These are phyloP conservation scores for Colletotrichum musicola DNA, from an alignment of 2,329 filamentous ascomycete species.

Conservation along the genomic window DNA sequence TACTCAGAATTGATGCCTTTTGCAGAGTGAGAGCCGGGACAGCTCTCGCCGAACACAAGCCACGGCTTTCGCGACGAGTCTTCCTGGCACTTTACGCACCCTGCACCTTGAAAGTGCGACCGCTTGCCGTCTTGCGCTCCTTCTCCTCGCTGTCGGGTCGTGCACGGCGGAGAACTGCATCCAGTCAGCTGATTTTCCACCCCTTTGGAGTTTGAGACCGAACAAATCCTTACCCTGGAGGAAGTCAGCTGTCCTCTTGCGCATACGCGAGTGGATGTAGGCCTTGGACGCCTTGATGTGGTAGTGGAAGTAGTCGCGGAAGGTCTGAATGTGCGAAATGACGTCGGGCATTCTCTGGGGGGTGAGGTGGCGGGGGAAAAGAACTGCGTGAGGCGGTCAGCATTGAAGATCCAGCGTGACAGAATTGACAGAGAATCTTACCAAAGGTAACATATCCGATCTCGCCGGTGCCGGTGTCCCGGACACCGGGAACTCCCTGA, in stretches of 20 bases:
- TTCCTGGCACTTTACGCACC: conserved; percentile 39
- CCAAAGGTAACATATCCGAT: conserved; percentile 99
- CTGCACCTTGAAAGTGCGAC: conserved; percentile 84
- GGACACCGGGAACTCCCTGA: conserved; percentile 86
- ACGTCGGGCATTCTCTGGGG: conserved; percentile 91
- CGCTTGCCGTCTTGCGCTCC: conserved; percentile 97
- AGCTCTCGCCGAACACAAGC: background rate
- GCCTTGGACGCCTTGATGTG: conserved; percentile 99
- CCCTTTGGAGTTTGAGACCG: background rate
- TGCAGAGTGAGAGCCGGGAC: background rate
- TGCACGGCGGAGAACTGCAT: conserved; percentile 89
- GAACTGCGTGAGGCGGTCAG: conserved; percentile 66
- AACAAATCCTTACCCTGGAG: conserved; percentile 80
- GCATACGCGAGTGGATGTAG: conserved; percentile 98
- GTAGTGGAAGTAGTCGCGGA: conserved; percentile 99
- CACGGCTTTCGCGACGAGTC: background rate
- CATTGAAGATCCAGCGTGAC: background rate
- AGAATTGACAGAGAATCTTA: conserved; percentile 56
- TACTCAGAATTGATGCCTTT: background rate
- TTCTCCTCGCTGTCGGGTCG: conserved; percentile 96
- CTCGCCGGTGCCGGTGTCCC: conserved; percentile 80
- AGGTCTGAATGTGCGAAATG: conserved; percentile 99
- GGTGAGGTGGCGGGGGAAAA: conserved; percentile 95
- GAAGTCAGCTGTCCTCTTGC: conserved; percentile 97
- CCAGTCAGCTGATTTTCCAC: background rate